Conservation (phyloP, 2,329 filamentous ascomycete species). For the Helicocarpus griseus region DNA sequence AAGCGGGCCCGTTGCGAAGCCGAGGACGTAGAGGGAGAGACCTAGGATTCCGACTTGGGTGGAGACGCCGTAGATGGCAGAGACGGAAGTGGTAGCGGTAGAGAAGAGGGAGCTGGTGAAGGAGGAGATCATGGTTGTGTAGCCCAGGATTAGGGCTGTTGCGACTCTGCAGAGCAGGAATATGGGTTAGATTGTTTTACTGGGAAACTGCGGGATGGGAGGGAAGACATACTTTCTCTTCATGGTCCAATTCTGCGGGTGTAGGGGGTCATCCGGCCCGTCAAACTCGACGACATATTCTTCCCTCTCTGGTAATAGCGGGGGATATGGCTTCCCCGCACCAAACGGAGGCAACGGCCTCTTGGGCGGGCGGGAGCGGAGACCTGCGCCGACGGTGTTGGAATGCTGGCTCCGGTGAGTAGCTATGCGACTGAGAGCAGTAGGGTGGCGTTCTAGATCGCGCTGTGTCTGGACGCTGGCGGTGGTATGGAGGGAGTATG, state of each 20-base stretch:
- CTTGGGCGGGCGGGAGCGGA: constrained; percentile 20
- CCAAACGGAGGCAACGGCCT: constrained; percentile 37
- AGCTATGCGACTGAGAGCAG: constrained; percentile 31
- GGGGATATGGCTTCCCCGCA: constrained; percentile 48
- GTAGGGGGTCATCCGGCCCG: constrained; percentile 69
- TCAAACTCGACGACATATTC: constrained; percentile 65
- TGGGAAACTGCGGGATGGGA: neutral
- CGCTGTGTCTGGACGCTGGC: constrained; percentile 24
- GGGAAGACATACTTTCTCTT: constrained; percentile 56
- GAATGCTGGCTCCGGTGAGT: constrained; percentile 33
- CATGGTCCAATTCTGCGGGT: constrained; percentile 79
- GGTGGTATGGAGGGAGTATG: constrained; percentile 13
- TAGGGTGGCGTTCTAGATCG: constrained; percentile 29
- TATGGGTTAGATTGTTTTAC: no score
- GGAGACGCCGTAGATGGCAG: constrained; percentile 48
- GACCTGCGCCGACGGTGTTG: constrained; percentile 31
- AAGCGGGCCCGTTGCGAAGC: constrained; percentile 40
- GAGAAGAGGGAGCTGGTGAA: constrained; percentile 61
- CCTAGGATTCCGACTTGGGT: constrained; percentile 31
- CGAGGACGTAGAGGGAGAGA: constrained; percentile 35
- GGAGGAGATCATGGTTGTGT: constrained; percentile 44
- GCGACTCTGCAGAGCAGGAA: neutral
- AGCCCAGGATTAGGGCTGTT: constrained; percentile 25
- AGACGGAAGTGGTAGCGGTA: constrained; percentile 50
- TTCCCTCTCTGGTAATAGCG: constrained; percentile 45